Evolutionary conservation across 257 asterid genomes (phyloP).

Genomic region (Sherardia arvensis): DNA sequence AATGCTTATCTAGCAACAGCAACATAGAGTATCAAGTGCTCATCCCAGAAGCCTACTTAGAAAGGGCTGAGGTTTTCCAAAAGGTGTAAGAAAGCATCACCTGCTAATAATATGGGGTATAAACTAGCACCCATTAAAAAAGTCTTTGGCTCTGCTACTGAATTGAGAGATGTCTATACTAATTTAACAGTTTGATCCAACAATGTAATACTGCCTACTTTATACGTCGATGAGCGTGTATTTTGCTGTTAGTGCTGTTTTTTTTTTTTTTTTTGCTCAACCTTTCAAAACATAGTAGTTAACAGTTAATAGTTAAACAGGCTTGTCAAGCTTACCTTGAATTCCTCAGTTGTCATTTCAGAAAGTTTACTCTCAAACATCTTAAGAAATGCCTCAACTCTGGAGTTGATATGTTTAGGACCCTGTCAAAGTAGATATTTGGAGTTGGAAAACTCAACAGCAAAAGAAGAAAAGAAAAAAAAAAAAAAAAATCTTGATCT

Average conservation of each 20-base stretch:
- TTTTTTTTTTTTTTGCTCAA: neutral
- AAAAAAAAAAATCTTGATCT: slow-evolving; percentile 1
- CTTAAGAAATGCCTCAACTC: slow-evolving; percentile 80
- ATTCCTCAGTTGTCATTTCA: slow-evolving; percentile 77
- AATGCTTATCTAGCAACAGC: neutral
- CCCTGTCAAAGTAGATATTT: slow-evolving; percentile 46
- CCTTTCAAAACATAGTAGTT: neutral
- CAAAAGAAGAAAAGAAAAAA: too few species aligned
- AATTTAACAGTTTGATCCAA: neutral
- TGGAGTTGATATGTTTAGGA: slow-evolving; percentile 75
- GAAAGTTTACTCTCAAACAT: slow-evolving; percentile 77
- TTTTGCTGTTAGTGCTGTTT: neutral
- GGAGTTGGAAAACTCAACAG: slow-evolving; percentile 7
- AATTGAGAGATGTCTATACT: neutral
- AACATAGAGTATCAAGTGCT: neutral
- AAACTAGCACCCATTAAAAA: neutral
- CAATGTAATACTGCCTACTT: neutral
- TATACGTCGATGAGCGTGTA: neutral
- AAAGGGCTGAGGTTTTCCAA: neutral
- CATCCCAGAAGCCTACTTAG: neutral
- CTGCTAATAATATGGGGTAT: neutral
- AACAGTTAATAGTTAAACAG: neutral
- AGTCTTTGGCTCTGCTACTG: too few species aligned
- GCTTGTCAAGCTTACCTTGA: slow-evolving; percentile 43
- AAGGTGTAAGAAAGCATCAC: neutral